phyloP scores from a whole-genome alignment of 257 asterid genomes.

The Fraxinus anomala region DNA sequence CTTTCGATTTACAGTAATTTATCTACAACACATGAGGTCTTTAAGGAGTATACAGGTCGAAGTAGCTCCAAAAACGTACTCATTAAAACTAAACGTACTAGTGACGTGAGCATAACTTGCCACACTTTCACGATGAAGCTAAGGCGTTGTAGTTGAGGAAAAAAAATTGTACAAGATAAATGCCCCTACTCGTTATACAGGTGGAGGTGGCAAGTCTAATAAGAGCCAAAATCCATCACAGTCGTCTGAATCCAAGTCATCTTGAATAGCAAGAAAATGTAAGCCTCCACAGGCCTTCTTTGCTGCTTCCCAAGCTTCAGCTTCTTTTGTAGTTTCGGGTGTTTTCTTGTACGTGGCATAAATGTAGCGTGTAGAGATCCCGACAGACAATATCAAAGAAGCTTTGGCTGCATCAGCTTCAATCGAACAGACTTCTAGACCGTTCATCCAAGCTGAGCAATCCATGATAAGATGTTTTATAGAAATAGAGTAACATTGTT shows the following conservation, averaged over 20 bases:
- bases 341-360: slow-evolving; percentile 85
- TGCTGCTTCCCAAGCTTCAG: slow-evolving; percentile 97
- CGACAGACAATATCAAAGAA: slow-evolving; percentile 64
- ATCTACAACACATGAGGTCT: too few species aligned
- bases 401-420: slow-evolving; percentile 72
- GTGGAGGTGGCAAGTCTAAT: slow-evolving; percentile 89
- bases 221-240: slow-evolving; percentile 93
- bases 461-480: not conserved
- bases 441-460: slow-evolving; percentile 89
- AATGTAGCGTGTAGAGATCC: slow-evolving; percentile 74
- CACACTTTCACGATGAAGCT: not conserved
- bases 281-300: slow-evolving; percentile 81
- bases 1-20: too few species aligned
- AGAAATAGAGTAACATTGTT: not conserved
- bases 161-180: not conserved
- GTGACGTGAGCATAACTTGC: not conserved
- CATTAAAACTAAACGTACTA: slow-evolving; percentile 21
- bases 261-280: slow-evolving; percentile 91
- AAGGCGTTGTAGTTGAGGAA: not conserved
- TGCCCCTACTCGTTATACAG: slow-evolving; percentile 45
- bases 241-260: slow-evolving; percentile 73
- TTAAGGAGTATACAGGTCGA: too few species aligned
- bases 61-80: too few species aligned
- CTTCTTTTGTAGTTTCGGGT: slow-evolving; percentile 66
- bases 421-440: slow-evolving; percentile 78